Percentiles rank a stretch among this genome's conserved stretches.
phyloP scores from a whole-genome alignment of 441 rosid species.

The Gossypium gossypioides region DNA sequence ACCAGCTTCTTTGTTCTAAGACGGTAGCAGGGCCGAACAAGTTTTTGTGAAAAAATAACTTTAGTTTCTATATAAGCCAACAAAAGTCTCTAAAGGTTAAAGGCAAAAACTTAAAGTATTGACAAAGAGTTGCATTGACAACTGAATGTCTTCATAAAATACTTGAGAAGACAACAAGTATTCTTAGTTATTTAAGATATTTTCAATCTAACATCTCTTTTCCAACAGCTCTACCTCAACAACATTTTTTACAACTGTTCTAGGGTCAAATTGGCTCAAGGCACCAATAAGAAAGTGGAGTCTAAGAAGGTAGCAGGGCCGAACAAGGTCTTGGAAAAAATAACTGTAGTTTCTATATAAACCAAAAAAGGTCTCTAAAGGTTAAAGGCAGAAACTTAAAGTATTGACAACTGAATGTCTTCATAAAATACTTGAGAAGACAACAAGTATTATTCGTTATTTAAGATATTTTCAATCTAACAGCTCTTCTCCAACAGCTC shows the following conservation, averaged over 20 bases:
- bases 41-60: background rate
- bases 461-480: background rate
- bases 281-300: background rate
- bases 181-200: background rate
- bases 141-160: background rate
- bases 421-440: background rate
- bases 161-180: background rate
- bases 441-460: background rate
- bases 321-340: background rate
- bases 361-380: background rate
- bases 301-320: background rate
- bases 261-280: background rate
- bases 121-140: background rate
- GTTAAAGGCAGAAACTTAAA: background rate
- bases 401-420: background rate
- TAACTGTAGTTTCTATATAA: background rate
- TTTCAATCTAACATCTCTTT: background rate
- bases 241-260: background rate
- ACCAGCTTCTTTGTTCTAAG: background rate
- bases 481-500: slow-evolving; percentile 4
- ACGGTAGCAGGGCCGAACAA: background rate
- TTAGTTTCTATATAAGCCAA: background rate
- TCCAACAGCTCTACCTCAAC: slow-evolving; percentile 7
- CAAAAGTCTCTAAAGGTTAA: background rate
- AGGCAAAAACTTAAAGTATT: background rate